phyloP scores from a whole-genome alignment of 2,329 filamentous ascomycete species.

The Penicillium psychrosexuale region DNA sequence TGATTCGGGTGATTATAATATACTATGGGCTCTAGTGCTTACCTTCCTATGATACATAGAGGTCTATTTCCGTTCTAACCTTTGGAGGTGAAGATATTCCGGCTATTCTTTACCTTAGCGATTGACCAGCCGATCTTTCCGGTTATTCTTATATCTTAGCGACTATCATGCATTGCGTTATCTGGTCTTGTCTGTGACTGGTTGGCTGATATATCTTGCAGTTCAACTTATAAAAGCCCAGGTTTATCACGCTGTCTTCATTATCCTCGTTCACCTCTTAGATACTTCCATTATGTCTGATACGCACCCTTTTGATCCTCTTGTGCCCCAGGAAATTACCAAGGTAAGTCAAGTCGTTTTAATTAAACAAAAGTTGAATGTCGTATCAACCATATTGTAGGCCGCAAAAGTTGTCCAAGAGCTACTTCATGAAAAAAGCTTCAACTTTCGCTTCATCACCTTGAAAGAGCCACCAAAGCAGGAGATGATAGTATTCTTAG shows the following conservation, averaged over 20 bases:
- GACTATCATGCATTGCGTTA: constrained; percentile 6
- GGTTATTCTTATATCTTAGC: constrained; percentile 20
- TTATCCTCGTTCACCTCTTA: not conserved
- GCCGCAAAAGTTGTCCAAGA: constrained; percentile 34
- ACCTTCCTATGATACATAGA: too few relatives aligned
- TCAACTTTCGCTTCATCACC: constrained; percentile 52
- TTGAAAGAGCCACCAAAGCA: constrained; percentile 52
- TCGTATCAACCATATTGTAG: constrained; percentile 1
- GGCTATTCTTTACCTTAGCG: constrained; percentile 28
- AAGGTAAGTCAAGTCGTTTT: constrained; percentile 17
- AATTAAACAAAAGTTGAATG: not conserved
- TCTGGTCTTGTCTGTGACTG: not conserved
- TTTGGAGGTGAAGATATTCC: constrained; percentile 4
- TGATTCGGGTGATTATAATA: not conserved
- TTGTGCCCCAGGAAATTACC: constrained; percentile 31
- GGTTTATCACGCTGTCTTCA: not conserved
- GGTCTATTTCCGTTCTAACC: not conserved
- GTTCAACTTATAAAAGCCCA: not conserved
- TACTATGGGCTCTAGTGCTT: not conserved
- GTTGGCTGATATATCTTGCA: not conserved
- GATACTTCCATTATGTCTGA: constrained; percentile 15
- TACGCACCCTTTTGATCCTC: constrained; percentile 32
- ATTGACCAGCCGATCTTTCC: constrained; percentile 8
- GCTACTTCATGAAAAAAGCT: constrained; percentile 30
- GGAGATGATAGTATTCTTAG: constrained; percentile 48